Evolutionary conservation across 805 yeast genomes (phyloP).

Genomic region (Grigorovia yakushimaensis): DNA sequence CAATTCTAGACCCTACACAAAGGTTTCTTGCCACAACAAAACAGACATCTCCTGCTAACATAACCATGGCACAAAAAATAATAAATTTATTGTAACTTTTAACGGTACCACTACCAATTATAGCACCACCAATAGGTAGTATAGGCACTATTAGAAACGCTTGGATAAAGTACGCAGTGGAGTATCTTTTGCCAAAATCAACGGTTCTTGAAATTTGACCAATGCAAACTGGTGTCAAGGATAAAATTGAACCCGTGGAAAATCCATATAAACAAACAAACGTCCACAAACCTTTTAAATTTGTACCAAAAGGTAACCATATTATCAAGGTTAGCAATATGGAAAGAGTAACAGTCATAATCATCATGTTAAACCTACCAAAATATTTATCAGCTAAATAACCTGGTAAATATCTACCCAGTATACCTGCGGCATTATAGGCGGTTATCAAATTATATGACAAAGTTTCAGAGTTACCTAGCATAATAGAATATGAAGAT

Average conservation of each 20-base stretch:
- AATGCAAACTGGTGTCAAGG: slow-evolving; percentile 49
- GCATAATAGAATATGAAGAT: slow-evolving; percentile 44
- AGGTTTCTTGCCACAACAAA: slow-evolving; percentile 34
- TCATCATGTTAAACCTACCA: slow-evolving; percentile 46
- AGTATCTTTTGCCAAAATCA: slow-evolving; percentile 46
- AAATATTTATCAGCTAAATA: slow-evolving; percentile 33
- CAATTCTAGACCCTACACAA: slow-evolving; percentile 35
- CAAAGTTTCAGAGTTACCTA: slow-evolving; percentile 35
- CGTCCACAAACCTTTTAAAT: slow-evolving; percentile 30
- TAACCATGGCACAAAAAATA: slow-evolving; percentile 34
- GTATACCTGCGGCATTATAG: slow-evolving; percentile 36
- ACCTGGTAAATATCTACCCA: slow-evolving; percentile 38
- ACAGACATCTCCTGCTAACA: slow-evolving; percentile 30
- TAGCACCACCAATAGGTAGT: slow-evolving; percentile 42
- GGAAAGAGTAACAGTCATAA: slow-evolving; percentile 28
- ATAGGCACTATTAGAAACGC: slow-evolving; percentile 42
- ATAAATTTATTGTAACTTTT: slow-evolving; percentile 35
- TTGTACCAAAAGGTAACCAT: slow-evolving; percentile 38
- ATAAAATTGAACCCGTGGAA: slow-evolving; percentile 44
- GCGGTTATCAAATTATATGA: slow-evolving; percentile 41
- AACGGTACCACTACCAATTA: slow-evolving; percentile 30
- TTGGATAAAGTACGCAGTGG: slow-evolving; percentile 48
- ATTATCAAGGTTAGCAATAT: slow-evolving; percentile 29
- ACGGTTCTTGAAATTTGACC: slow-evolving; percentile 49
- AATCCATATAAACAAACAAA: slow-evolving; percentile 46